Conservation (phyloP, 257 asterid species). For the Rehmannia glutinosa region DNA sequence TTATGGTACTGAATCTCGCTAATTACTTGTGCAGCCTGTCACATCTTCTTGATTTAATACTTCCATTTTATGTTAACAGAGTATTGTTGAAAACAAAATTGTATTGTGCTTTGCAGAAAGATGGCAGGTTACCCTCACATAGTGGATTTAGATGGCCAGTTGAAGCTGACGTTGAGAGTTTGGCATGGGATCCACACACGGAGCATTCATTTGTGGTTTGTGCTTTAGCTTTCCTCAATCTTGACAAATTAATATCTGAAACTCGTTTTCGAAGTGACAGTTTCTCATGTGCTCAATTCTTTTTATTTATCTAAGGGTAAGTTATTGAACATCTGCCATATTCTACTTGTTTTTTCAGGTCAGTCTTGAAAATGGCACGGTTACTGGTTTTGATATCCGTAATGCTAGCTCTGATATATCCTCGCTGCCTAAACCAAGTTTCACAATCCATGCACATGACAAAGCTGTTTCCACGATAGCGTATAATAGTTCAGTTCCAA, state of each 20-base stretch:
- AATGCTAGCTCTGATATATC: conserved; percentile 47
- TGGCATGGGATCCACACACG: conserved; percentile 93
- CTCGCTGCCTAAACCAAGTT: conserved; percentile 54
- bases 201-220: conserved; percentile 90
- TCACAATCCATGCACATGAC: conserved; percentile 90
- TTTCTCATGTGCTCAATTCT: background rate
- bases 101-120: conserved; percentile 52
- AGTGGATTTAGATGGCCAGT: conserved; percentile 66
- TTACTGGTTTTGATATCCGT: conserved; percentile 66
- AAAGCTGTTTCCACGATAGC: conserved; percentile 75
- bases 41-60: background rate
- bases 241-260: conserved; percentile 2
- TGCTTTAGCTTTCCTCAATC: conserved; percentile 15
- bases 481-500: conserved; percentile 56
- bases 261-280: no score
- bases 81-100: background rate
- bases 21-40: background rate
- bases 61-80: background rate
- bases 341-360: conserved; percentile 43
- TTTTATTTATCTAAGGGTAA: background rate
- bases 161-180: conserved; percentile 74
- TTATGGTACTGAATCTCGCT: conserved; percentile 41
- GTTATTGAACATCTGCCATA: background rate
- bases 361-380: conserved; percentile 81
- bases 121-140: conserved; percentile 41